These are phyloP conservation scores for Trypethelium eluteriae DNA, from an alignment of 495 filamentous ascomycete genomes.

Conservation along the genomic window DNA sequence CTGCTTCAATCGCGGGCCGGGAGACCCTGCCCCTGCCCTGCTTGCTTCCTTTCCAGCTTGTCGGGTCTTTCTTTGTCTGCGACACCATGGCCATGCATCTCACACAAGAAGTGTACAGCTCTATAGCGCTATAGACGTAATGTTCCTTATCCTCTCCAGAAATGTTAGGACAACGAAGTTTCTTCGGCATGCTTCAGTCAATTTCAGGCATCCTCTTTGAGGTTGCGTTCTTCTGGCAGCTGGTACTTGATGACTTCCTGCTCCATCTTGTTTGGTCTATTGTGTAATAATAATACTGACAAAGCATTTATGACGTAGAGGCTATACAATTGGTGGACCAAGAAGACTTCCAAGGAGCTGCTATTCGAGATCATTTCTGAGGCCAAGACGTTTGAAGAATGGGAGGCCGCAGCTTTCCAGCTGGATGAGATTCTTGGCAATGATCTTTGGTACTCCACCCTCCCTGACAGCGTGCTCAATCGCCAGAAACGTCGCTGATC, in stretches of 20 bases:
- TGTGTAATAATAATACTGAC: slow-evolving; percentile 2
- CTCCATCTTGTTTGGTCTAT: no score
- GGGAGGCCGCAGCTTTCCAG: slow-evolving; percentile 71
- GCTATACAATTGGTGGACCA: slow-evolving; percentile 48
- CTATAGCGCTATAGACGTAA: background rate
- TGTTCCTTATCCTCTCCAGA: background rate
- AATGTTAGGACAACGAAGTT: slow-evolving; percentile 12
- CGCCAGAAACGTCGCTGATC: background rate
- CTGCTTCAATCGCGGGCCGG: no score
- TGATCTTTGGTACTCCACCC: slow-evolving; percentile 61
- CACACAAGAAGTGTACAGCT: background rate
- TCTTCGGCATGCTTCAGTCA: slow-evolving; percentile 19
- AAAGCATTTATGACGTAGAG: slow-evolving; percentile 36
- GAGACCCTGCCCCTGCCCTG: no score
- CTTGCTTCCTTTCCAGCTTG: no score
- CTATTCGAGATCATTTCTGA: slow-evolving; percentile 43
- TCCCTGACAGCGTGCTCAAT: background rate
- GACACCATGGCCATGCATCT: background rate
- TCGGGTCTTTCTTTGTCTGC: no score
- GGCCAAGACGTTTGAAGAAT: slow-evolving; percentile 69
- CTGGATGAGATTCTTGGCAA: slow-evolving; percentile 70
- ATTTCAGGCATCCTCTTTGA: slow-evolving; percentile 28
- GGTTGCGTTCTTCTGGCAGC: slow-evolving; percentile 35
- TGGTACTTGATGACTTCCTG: slow-evolving; percentile 23
- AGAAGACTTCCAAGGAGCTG: slow-evolving; percentile 45